Base-by-base conservation (phyloP, 2,329 filamentous ascomycete genomes). In the Cladosporium cucumerinum region DNA sequence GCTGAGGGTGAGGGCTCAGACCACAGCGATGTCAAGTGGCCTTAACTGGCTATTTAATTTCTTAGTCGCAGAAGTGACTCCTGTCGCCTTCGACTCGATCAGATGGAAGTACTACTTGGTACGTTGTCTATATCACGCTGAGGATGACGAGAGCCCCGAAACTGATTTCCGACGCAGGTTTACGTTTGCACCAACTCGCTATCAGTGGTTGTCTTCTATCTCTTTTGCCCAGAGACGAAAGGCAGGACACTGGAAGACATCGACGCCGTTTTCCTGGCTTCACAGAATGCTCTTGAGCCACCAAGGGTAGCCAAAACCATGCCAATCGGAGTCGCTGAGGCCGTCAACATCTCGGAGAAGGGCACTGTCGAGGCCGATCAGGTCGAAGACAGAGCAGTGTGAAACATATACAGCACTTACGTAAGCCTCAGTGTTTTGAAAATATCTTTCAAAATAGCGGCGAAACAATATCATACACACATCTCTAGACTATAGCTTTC, bases 41-140 rank as follows among this genome's bases (percentile, higher is more conserved):
- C 80, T 79, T 7, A 87, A 87, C 75, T 87, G 85, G 85, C 83
- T 87, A 52, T 87, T 87, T 74, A 88, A 88, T 26, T 75, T 73
- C 54, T 54, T 72, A 16, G 65, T 72, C 18, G 71, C 70, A 1
- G 69, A 73, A 57, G 66, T 76, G 63, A 87, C 86, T 0, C 86
- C 86, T 0, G 78, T 86, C 1, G 80, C 84, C 1, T 85, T 88
- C 68, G 76, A 81, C 64, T 84, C 77, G 64, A 88, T 89, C 65
- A 73, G 77, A 0, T 72, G 69, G 68, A 70, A 66, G 63, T 72
- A 72, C 61, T 72, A 72, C 30, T 21, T 71, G 21, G 70, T 57
- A 25, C 21, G 54, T 26, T 23, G 32, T 30, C 5, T 7, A 2
- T 28, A 11, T 46, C 14, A 21, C n/a, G 8, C 39, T n/a, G 2